Percentiles rank a stretch among this genome's conserved stretches.
phyloP scores from a whole-genome alignment of 208 protist genomes.

The Herpetomonas tarakana region DNA sequence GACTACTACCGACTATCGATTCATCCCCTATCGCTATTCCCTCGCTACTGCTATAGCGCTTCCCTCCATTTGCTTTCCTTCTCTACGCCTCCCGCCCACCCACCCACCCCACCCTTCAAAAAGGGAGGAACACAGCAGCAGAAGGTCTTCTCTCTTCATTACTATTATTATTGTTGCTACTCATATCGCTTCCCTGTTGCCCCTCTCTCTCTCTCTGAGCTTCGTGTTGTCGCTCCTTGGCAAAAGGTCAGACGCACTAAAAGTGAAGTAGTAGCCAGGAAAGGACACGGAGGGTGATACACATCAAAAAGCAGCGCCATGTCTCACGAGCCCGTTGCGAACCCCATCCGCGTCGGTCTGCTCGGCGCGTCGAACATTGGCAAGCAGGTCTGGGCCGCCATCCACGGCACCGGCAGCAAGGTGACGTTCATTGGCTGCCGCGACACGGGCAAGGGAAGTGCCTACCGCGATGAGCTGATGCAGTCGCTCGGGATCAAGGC shows the following conservation, averaged over 20 bases:
- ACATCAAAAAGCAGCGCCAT: too few species aligned
- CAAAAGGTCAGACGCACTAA: too few species aligned
- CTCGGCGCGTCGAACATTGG: conserved; percentile 47
- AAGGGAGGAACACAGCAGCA: conserved; percentile 13
- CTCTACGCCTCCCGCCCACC: not conserved
- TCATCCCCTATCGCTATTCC: not conserved
- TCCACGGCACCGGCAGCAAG: conserved; percentile 26
- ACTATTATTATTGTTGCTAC: conserved; percentile 4
- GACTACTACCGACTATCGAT: not conserved
- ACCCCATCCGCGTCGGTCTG: conserved; percentile 58
- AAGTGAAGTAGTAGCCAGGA: too few species aligned
- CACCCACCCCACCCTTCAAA: not conserved
- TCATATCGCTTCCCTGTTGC: conserved; percentile 2
- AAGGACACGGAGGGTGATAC: too few species aligned
- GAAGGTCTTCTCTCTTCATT: too few species aligned
- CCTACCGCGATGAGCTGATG: conserved; percentile 32
- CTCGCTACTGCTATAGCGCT: not conserved
- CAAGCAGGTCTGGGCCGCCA: conserved; percentile 37
- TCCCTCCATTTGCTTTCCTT: not conserved
- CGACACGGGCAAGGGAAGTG: conserved; percentile 19
- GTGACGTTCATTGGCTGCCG: conserved; percentile 53
- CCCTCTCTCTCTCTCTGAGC: not conserved
- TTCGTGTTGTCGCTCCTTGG: too few species aligned
- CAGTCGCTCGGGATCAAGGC: conserved; percentile 13
- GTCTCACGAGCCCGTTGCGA: too few species aligned